These are phyloP conservation scores for Termitomyces sp. DNA, from an alignment of 768 basidiomycete genomes.

Conservation along the genomic window DNA sequence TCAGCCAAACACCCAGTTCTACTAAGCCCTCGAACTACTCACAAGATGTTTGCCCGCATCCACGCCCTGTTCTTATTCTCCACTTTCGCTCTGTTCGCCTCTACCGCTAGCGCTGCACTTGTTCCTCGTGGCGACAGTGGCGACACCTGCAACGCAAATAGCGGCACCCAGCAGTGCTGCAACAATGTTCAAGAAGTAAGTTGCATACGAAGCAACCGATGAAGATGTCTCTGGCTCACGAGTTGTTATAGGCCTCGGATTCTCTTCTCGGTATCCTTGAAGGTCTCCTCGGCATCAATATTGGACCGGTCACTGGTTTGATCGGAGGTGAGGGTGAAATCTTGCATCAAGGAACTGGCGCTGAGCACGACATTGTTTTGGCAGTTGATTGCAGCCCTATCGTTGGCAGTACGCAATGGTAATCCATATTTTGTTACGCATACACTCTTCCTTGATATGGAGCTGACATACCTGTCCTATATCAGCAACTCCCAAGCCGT, in stretches of 20 bases:
- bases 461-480: background rate
- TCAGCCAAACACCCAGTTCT: constrained; percentile 17
- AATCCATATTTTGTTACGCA: background rate
- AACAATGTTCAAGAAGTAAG: constrained; percentile 1
- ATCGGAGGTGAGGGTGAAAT: constrained; percentile 14
- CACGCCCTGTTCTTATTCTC: constrained; percentile 12
- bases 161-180: constrained; percentile 12
- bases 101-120: constrained; percentile 3
- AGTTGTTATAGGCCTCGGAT: constrained; percentile 1
- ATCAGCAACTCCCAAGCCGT: constrained; percentile 17
- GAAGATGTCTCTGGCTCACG: background rate
- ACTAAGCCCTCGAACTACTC: constrained; percentile 8
- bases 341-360: background rate
- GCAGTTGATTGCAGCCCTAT: constrained; percentile 18
- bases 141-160: constrained; percentile 9
- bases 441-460: background rate
- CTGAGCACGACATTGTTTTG: background rate
- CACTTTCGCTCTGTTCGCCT: constrained; percentile 14
- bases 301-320: background rate
- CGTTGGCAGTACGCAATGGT: constrained; percentile 11
- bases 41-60: constrained; percentile 15
- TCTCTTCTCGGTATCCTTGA: constrained; percentile 2
- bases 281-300: constrained; percentile 14
- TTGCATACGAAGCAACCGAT: background rate
- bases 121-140: constrained; percentile 7